phyloP scores from a whole-genome alignment of 768 basidiomycete species.

The Hygrocybe punicea region DNA sequence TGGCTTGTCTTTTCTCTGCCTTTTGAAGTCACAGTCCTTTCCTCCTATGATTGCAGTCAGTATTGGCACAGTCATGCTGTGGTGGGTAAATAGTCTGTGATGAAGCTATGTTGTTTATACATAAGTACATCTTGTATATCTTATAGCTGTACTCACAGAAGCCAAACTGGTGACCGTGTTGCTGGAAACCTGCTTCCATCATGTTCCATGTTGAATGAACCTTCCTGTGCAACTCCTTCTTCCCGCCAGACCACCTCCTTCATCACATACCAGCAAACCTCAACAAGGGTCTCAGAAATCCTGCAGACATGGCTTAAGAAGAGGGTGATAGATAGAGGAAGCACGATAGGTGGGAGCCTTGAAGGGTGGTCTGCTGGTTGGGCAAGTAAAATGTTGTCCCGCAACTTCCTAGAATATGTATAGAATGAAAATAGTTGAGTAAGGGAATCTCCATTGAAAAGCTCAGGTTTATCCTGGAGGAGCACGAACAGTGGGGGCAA shows the following conservation, averaged over 20 bases:
- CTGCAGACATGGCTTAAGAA: neutral
- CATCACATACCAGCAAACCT: neutral
- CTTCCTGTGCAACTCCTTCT: neutral
- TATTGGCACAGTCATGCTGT: slow-evolving; percentile 4
- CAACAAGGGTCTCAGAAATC: neutral
- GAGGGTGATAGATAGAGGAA: neutral
- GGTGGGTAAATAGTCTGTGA: slow-evolving; percentile 9
- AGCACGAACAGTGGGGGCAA: no score
- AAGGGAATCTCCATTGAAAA: no score
- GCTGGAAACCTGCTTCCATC: neutral
- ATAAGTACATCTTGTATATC: neutral
- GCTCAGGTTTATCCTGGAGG: no score
- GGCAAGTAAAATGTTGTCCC: neutral
- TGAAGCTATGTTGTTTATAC: neutral
- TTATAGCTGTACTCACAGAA: neutral
- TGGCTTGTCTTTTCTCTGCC: slow-evolving; percentile 12
- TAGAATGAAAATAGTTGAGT: no score
- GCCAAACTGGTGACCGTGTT: neutral
- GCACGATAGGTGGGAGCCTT: neutral
- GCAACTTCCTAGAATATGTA: no score
- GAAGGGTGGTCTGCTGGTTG: neutral
- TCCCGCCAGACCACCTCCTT: neutral
- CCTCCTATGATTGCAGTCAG: neutral
- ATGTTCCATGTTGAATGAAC: neutral
- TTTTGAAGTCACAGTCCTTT: slow-evolving; percentile 16